A percentile compares a stretch with the other conserved stretches of the same genome.
phyloP scores from a whole-genome alignment of 1,139 yeast genomes.

The Debaryomyces subglobosus region DNA sequence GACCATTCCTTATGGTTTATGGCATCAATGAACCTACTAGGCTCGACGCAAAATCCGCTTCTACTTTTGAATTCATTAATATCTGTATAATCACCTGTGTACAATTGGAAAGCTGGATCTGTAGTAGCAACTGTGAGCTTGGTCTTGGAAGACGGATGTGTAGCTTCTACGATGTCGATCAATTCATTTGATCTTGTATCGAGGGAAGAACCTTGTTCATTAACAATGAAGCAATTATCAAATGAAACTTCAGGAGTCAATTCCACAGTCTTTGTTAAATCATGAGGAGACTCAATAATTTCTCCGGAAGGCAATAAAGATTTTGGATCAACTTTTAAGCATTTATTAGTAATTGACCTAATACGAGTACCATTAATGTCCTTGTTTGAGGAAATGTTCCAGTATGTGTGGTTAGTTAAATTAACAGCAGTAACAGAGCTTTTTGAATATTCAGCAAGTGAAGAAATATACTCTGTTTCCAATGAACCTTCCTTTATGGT shows the following conservation, averaged over 20 bases:
- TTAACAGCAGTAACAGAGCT: slow-evolving; percentile 54
- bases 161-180: slow-evolving; percentile 46
- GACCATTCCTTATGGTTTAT: slow-evolving; percentile 52
- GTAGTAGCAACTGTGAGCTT: slow-evolving; percentile 54
- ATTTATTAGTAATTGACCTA: slow-evolving; percentile 28
- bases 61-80: slow-evolving; percentile 46
- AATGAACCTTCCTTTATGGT: slow-evolving; percentile 33
- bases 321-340: slow-evolving; percentile 41
- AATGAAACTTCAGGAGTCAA: slow-evolving; percentile 29
- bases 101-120: slow-evolving; percentile 71
- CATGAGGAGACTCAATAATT: slow-evolving; percentile 23
- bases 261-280: slow-evolving; percentile 27
- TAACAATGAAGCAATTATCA: slow-evolving; percentile 58
- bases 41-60: slow-evolving; percentile 67
- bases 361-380: slow-evolving; percentile 40
- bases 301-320: slow-evolving; percentile 56
- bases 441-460: slow-evolving; percentile 37
- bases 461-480: slow-evolving; percentile 52
- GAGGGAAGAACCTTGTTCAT: slow-evolving; percentile 29
- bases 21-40: slow-evolving; percentile 63
- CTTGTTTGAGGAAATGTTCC: slow-evolving; percentile 39
- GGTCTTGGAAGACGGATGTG: slow-evolving; percentile 48
- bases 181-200: slow-evolving; percentile 49
- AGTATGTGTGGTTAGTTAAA: slow-evolving; percentile 68
- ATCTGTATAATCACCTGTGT: slow-evolving; percentile 59